Base-by-base conservation (phyloP, 2,329 filamentous ascomycete species). In the Claviceps pazoutovae region DNA sequence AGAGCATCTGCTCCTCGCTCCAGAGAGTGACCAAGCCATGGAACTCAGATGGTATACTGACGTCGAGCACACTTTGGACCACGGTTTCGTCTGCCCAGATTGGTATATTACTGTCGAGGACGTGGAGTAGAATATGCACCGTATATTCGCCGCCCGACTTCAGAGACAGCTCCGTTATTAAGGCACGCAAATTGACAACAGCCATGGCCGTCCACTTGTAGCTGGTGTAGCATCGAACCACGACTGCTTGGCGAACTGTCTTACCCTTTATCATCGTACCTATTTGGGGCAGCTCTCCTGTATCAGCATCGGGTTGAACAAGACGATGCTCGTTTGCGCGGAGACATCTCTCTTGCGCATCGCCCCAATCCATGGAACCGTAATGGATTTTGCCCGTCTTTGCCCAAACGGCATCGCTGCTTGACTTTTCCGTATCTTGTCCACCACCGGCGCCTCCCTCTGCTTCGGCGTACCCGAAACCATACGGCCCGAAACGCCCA, bases 121-220 rank as follows among this genome's bases (percentile, higher is more conserved):
- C 86, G 58, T 95, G 88, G 41, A 95, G 76, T 38, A 95, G 73
- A 62, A 95, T 88, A 65, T 93, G 87, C 3, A 95, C 75, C 4
- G 78, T 76, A 60, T 93, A 95, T 64, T 95, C 87, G 46, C 84
- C 86, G 36, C 88, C 87, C 0, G 86, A 90, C 51, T 80, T 74
- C 48, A 95, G 71, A 7, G 83, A 80, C 9, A 94, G 73, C 66
- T 95, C 88, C 4, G 84, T 80, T 43, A 95, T 80, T 59, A 95
- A 71, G 36, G 89, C 84, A 16, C 88, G 85, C 59, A 95, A 77
- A 66, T 90, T 90, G 61, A 94, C 73, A 38, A 93, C 74, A 45
- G 86, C 81, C 62, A 91, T 83, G 3, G 81, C 74, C 2, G 86
- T 88, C 72, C 90, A 95, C 49, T 81, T 69, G 67, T 86, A 93